Conservation (phyloP, 1,284 basidiomycete genomes). For the Cronartium quercuum region DNA sequence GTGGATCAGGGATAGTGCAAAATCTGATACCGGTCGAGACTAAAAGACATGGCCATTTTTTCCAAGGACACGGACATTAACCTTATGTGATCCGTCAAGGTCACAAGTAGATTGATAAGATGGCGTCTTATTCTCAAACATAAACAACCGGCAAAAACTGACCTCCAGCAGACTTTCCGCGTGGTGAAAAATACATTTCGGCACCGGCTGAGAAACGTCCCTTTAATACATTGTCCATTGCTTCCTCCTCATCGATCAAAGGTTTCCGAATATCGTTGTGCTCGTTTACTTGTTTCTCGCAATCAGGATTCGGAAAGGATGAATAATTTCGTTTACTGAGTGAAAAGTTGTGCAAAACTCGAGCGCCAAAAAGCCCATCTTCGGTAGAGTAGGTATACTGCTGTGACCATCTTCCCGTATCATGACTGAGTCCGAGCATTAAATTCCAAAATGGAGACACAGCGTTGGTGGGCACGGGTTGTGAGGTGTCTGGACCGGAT, state of each 20-base stretch:
- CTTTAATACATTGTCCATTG: constrained; percentile 69
- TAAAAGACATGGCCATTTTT: constrained; percentile 50
- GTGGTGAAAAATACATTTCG: constrained; percentile 86
- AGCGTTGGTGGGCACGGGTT: background rate
- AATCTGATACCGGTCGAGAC: constrained; percentile 90
- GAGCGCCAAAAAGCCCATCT: constrained; percentile 83
- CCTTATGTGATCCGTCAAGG: too few species aligned
- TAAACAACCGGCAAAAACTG: constrained; percentile 47
- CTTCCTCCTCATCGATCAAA: constrained; percentile 80
- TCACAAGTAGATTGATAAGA: background rate
- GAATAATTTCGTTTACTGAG: constrained; percentile 48
- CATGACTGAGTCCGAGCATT: constrained; percentile 82
- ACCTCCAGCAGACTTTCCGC: constrained; percentile 88
- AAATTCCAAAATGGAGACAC: constrained; percentile 55
- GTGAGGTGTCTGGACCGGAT: background rate
- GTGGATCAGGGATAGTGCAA: constrained; percentile 72
- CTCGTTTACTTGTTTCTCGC: constrained; percentile 40
- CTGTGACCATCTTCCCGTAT: constrained; percentile 82
- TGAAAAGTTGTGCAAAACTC: constrained; percentile 90
- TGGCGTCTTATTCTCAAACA: too few species aligned
- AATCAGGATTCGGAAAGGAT: background rate
- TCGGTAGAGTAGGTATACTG: constrained; percentile 93
- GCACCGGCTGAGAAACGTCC: constrained; percentile 86
- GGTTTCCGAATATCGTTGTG: constrained; percentile 53
- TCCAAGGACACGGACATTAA: too few species aligned